Evolutionary conservation across 805 yeast species (phyloP).

Genomic region (Lachancea kluyveri): DNA sequence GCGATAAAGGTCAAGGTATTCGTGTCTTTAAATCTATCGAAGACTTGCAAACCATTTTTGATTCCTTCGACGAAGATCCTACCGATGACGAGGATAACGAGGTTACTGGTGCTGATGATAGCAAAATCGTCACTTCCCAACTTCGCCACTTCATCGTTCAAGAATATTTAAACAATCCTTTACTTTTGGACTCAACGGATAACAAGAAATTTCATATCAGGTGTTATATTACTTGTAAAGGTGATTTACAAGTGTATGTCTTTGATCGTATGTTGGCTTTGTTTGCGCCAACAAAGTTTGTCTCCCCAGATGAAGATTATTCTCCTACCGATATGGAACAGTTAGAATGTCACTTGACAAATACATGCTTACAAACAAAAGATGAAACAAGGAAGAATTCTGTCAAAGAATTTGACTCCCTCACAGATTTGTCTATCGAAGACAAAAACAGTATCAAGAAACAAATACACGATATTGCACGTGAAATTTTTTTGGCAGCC

Average conservation of each 20-base stretch:
- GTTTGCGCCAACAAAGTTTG: slow-evolving; percentile 59
- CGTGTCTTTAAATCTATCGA: slow-evolving; percentile 71
- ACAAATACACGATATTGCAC: slow-evolving; percentile 55
- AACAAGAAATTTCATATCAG: slow-evolving; percentile 84
- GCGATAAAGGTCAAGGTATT: slow-evolving; percentile 96
- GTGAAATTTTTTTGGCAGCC: slow-evolving; percentile 78
- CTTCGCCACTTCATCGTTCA: slow-evolving; percentile 88
- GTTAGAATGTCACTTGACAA: slow-evolving; percentile 79
- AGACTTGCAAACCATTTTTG: slow-evolving; percentile 77
- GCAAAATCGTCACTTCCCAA: slow-evolving; percentile 78
- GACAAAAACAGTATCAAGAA: slow-evolving; percentile 38
- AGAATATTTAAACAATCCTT: slow-evolving; percentile 64
- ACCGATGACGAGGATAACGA: slow-evolving; percentile 56
- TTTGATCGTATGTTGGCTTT: slow-evolving; percentile 74
- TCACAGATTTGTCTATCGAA: slow-evolving; percentile 37
- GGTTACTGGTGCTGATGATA: slow-evolving; percentile 36
- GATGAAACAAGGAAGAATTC: slow-evolving; percentile 32
- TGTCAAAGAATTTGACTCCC: slow-evolving; percentile 61
- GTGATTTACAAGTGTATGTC: slow-evolving; percentile 72
- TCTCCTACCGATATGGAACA: slow-evolving; percentile 32
- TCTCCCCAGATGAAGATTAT: slow-evolving; percentile 26
- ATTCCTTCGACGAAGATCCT: slow-evolving; percentile 74
- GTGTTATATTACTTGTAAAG: slow-evolving; percentile 70
- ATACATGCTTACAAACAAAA: slow-evolving; percentile 80
- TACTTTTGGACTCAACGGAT: slow-evolving; percentile 54